These are phyloP conservation scores for Cercospora sp. DNA, from an alignment of 2,329 filamentous ascomycete species.

Conservation along the genomic window DNA sequence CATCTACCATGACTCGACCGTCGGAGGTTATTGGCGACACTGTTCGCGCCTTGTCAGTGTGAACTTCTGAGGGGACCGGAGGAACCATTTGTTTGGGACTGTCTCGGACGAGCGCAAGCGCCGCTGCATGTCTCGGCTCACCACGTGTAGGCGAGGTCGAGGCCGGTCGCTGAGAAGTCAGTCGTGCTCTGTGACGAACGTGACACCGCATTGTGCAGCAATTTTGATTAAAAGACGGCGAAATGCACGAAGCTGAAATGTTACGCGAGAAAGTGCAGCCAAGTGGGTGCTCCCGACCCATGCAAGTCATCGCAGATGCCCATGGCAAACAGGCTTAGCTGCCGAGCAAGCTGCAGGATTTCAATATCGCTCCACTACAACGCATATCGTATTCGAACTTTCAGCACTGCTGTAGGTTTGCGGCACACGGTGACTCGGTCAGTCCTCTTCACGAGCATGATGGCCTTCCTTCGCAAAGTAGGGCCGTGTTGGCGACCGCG, in stretches of 20 bases:
- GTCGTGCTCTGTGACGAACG: background rate
- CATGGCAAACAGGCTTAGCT: background rate
- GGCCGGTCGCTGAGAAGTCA: background rate
- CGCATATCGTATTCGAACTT: slow-evolving; percentile 4
- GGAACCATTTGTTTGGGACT: background rate
- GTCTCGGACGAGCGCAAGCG: background rate
- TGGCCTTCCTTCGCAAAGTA: background rate
- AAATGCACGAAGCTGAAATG: background rate
- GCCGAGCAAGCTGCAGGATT: slow-evolving; percentile 3
- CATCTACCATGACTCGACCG: background rate
- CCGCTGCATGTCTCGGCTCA: background rate
- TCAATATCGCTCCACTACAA: slow-evolving; percentile 2
- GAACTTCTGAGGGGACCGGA: background rate
- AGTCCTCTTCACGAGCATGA: background rate
- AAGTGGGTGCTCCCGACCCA: background rate
- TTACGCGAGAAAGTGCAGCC: background rate
- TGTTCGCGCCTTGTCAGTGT: background rate
- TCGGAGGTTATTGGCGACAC: background rate
- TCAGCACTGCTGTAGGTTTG: background rate
- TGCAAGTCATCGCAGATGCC: slow-evolving; percentile 8
- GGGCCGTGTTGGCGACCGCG: background rate
- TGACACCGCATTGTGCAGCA: background rate
- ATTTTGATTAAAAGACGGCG: background rate
- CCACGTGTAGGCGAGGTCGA: background rate
- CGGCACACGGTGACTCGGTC: background rate